Percentiles rank a stretch among this genome's conserved stretches.
phyloP scores from a whole-genome alignment of 257 asterid species.

The Solanum ossicruentum region DNA sequence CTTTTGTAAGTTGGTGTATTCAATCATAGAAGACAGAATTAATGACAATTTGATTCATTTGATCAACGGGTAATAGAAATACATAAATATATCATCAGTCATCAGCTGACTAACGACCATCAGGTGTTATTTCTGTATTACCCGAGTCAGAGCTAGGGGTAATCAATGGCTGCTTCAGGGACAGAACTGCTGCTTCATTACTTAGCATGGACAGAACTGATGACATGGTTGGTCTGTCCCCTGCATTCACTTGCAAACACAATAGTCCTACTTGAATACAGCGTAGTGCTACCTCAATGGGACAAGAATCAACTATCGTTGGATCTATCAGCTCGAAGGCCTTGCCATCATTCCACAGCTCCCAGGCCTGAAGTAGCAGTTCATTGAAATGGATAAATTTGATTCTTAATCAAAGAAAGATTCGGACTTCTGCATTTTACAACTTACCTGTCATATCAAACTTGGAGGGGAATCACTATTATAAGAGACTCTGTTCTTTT shows the following conservation, averaged over 20 bases:
- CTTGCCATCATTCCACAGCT: conserved; percentile 12
- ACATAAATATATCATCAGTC: neutral
- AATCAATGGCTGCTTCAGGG: conserved; percentile 14
- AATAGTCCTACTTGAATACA: conserved; percentile 18
- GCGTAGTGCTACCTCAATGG: neutral
- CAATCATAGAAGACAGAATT: neutral
- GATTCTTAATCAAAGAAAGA: neutral
- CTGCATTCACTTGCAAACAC: conserved; percentile 18
- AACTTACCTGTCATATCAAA: neutral
- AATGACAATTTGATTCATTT: neutral
- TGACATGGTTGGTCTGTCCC: conserved; percentile 9
- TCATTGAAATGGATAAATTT: neutral
- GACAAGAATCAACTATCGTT: neutral
- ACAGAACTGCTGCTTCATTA: neutral
- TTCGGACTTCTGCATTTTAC: neutral
- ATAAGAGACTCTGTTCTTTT: neutral
- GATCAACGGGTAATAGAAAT: neutral
- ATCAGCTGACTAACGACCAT: neutral
- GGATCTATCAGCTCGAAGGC: conserved; percentile 6
- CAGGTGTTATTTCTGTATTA: neutral
- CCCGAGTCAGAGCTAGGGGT: neutral
- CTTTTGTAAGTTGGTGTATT: neutral
- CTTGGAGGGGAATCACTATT: neutral
- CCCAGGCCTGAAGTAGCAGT: conserved; percentile 14
- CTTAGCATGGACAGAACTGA: conserved; percentile 6